Evolutionary conservation across 371 early-diverging fungal species (phyloP), one percentile per base, ranked within the genome.

Genomic region (Basidiobolus meristosporus): DNA sequence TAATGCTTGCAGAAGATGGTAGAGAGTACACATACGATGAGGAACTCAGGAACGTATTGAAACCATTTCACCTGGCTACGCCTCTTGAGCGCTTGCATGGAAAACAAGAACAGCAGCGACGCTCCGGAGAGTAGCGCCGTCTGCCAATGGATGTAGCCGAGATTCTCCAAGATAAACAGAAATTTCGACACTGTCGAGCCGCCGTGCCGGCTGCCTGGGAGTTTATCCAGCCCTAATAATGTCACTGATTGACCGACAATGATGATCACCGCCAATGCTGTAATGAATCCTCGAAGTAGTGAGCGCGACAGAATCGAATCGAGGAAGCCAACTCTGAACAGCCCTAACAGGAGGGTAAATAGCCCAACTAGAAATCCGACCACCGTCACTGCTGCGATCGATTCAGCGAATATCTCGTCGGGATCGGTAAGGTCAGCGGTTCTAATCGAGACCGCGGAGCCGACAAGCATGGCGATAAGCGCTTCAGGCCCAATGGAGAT

Each of bases 401-500:
- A 26, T 26, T 26, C 26, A 26, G 26, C 26, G 9, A 26, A 26
- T 26, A 26, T 26, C 26, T 26, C 26, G 9, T 26, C 26, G 9
- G 26, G 26, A 26, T 26, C 26, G 26, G 26, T 26, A 3, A 26
- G 9, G 9, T 26, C 26, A 5, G 26, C 3, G 26, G 26, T 26
- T 26, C 26, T 26, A 9, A 26, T 26, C 26, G 33, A 48, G 7
- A 75, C 68, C 14, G 81, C 70, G 20, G 77, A 75, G 18, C 93
- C 96, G 0, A 83, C 75, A 19, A 95, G 61, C 43, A 90, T 77
- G 7, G 91, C 81, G 1, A 90, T 64, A 0, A 90, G 66, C 1
- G 96, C 87, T 56, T 90, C 92, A 7, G 95, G 95, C 0, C 95
- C 93, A 46, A 90, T 70, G 12, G 82, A 79, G 48, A 93, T 64